These are phyloP conservation scores for Vicia faba DNA, from an alignment of 306 rosid species.

Conservation along the genomic window DNA sequence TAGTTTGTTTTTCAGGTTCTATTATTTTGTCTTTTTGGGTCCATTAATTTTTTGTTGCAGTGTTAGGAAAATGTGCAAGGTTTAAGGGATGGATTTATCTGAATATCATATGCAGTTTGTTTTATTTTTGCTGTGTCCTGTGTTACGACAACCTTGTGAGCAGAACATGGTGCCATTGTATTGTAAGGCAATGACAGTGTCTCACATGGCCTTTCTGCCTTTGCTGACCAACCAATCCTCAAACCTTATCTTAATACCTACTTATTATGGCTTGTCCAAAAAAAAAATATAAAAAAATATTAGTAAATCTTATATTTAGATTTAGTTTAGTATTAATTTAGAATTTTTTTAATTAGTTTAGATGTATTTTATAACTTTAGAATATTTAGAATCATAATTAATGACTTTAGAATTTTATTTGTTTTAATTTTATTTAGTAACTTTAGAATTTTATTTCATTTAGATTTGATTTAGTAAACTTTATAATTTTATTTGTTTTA, in stretches of 20 bases:
- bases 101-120: constrained; percentile 30
- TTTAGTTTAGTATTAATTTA: too few species aligned
- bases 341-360: too few species aligned
- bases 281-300: too few species aligned
- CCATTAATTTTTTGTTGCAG: constrained; percentile 40
- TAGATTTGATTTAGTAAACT: too few species aligned
- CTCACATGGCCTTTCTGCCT: constrained; percentile 46
- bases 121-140: constrained; percentile 27
- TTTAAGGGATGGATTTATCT: constrained; percentile 29
- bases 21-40: constrained; percentile 29
- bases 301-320: too few species aligned
- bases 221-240: not conserved
- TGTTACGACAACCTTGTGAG: constrained; percentile 22
- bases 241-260: not conserved
- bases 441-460: too few species aligned
- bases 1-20: constrained; percentile 25
- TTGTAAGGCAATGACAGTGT: constrained; percentile 4
- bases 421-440: too few species aligned
- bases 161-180: constrained; percentile 29
- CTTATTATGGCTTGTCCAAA: not conserved
- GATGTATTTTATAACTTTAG: too few species aligned
- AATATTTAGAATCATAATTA: too few species aligned
- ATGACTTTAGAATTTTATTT: too few species aligned
- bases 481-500: too few species aligned
- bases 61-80: constrained; percentile 44